phyloP scores from a whole-genome alignment of 257 asterid genomes.

The Penstemon barbatus region DNA sequence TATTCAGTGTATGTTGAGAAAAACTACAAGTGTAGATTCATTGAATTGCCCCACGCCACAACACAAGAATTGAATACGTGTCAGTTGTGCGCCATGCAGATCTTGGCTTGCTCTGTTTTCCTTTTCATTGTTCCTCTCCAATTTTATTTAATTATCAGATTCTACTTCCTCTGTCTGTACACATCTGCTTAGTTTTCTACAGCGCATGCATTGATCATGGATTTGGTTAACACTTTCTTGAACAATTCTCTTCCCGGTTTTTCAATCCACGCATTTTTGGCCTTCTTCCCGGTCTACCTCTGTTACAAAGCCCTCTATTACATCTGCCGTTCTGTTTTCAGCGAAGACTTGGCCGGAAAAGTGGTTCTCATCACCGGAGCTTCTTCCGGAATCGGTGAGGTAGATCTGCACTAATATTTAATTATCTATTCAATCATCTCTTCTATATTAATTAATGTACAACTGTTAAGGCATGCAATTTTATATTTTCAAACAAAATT shows the following conservation, averaged over 20 bases:
- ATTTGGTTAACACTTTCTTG: conserved; percentile 39
- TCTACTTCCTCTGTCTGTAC: too few species aligned
- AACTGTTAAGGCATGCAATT: not conserved
- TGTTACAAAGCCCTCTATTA: conserved; percentile 35
- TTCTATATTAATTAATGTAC: not conserved
- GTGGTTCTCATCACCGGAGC: conserved; percentile 76
- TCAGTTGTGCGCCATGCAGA: conserved; percentile 33
- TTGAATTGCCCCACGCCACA: not conserved
- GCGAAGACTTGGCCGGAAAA: conserved; percentile 58
- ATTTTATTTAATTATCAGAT: too few species aligned
- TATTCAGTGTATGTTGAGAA: too few species aligned
- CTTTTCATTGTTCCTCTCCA: not conserved
- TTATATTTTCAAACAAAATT: too few species aligned
- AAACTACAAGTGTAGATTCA: too few species aligned
- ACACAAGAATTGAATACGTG: conserved; percentile 33
- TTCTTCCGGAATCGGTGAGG: conserved; percentile 87
- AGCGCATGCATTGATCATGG: conserved; percentile 24
- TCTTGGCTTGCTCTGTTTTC: not conserved
- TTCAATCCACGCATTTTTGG: conserved; percentile 32
- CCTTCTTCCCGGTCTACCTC: conserved; percentile 45
- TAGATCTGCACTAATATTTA: conserved; percentile 3
- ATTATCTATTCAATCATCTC: not conserved
- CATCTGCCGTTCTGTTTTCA: conserved; percentile 44
- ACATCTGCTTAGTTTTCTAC: not conserved
- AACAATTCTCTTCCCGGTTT: conserved; percentile 45